Evolutionary conservation across 2,329 filamentous ascomycete genomes (phyloP), one percentile per base, ranked within the genome.

Genomic region (Nothomitra cinnamomea): DNA sequence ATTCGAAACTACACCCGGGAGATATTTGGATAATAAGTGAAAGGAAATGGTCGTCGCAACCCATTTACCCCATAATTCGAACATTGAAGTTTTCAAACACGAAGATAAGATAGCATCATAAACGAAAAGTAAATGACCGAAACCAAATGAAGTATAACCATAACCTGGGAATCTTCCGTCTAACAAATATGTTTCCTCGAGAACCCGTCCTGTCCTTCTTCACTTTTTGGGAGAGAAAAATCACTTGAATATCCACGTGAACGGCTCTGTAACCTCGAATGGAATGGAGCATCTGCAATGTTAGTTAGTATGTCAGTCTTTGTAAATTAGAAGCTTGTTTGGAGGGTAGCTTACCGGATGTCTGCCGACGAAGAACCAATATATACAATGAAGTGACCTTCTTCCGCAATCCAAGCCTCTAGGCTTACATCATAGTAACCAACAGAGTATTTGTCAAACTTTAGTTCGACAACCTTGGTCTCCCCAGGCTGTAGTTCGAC

Each of bases 331-430:
- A 12, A 45, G 28, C 10, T 10, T 10, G 28, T 4, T 10, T 47
- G n/a, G 13, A 49, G 22, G 36, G 43, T 13, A 53, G 64, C 73
- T 61, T 67, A 80, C 79, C 75, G 73, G 60, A 83, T 80, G 69
- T 84, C 80, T 41, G 65, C 70, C 55, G 78, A 78, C 45, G 76
- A 80, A 7, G 79, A 74, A 2, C 79, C 81, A 59, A 85, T 70
- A 47, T 82, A 61, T 1, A 80, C 72, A 54, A 76, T 69, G 61
- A 83, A 85, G 1, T 60, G 62, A 1, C 81, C 81, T 65, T 80
- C 75, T 63, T 84, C 81, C 0, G 79, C 80, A 57, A 83, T 74
- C 81, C 81, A 85, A 4, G 70, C 72, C 4, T 69, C 67, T 15
- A 78, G 61, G 2, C 71, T 69, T 15, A 76, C 77, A 57, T 85